phyloP scores from a whole-genome alignment of 1,284 basidiomycete genomes.

The Moniliella sp. region DNA sequence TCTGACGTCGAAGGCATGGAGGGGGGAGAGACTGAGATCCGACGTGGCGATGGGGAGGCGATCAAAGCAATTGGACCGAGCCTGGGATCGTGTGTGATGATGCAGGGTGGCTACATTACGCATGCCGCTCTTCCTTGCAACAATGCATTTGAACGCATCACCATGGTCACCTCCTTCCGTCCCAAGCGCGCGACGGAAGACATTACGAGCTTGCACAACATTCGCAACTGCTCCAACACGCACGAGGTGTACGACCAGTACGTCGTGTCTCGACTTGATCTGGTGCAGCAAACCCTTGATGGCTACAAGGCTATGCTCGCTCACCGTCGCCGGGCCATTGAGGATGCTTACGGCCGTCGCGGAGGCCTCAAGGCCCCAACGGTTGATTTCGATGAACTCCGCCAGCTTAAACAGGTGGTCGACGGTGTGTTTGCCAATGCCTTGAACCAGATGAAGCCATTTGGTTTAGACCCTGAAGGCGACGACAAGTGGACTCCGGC shows the following conservation, averaged over 20 bases:
- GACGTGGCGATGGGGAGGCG: constrained; percentile 11
- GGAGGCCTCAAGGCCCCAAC: constrained; percentile 3
- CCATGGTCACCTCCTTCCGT: constrained; percentile 23
- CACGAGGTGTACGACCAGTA: constrained; percentile 5
- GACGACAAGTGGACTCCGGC: no score
- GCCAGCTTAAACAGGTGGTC: neutral
- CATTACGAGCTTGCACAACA: constrained; percentile 12
- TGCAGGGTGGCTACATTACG: constrained; percentile 15
- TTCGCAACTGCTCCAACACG: constrained; percentile 6
- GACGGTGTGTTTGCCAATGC: no score
- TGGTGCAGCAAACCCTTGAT: constrained; percentile 3
- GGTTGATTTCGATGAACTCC: constrained; percentile 3
- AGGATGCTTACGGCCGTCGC: constrained; percentile 1
- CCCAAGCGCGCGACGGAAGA: constrained; percentile 12
- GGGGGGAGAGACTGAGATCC: constrained; percentile 20
- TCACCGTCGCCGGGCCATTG: neutral
- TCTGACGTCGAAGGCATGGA: constrained; percentile 11
- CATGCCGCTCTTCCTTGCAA: constrained; percentile 14
- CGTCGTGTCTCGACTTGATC: constrained; percentile 1
- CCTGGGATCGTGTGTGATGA: constrained; percentile 14
- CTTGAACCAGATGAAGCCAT: no score
- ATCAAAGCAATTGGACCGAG: constrained; percentile 16
- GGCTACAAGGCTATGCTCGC: neutral
- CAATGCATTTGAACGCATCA: constrained; percentile 15
- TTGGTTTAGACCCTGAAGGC: no score